phyloP scores from a whole-genome alignment of 768 basidiomycete species.

The Exidia glandulosa region DNA sequence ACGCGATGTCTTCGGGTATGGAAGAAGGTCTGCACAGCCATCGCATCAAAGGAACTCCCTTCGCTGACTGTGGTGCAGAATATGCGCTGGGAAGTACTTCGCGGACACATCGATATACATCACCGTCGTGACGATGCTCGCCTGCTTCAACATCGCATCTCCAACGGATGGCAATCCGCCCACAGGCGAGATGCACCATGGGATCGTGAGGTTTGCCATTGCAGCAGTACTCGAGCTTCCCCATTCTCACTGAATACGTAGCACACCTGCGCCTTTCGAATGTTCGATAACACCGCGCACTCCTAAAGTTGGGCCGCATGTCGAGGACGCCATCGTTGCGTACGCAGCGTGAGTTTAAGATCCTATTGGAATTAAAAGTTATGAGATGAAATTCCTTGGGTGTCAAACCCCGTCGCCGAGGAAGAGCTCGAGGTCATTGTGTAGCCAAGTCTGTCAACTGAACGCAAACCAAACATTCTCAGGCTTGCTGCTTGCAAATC shows the following conservation, averaged over 20 bases:
- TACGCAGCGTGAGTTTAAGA: too few species aligned
- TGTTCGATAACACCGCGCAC: constrained; percentile 13
- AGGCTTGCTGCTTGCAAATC: too few species aligned
- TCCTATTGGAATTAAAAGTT: too few species aligned
- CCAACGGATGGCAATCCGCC: constrained; percentile 5
- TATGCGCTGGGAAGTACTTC: constrained; percentile 24
- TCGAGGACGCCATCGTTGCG: not conserved
- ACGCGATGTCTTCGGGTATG: not conserved
- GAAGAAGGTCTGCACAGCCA: not conserved
- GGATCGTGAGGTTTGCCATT: constrained; percentile 11
- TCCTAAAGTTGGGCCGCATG: constrained; percentile 2
- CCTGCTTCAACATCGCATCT: constrained; percentile 13
- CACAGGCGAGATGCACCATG: constrained; percentile 8
- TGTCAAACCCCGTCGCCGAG: too few species aligned
- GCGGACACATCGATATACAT: constrained; percentile 26
- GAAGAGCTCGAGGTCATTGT: too few species aligned
- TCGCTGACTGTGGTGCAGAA: constrained; percentile 3
- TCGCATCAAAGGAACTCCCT: not conserved
- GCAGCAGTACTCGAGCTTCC: not conserved
- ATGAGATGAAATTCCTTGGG: too few species aligned
- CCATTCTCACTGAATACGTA: not conserved
- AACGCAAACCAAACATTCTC: too few species aligned
- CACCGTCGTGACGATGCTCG: constrained; percentile 19
- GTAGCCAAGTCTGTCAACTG: too few species aligned
- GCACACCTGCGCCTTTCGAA: constrained; percentile 10